Base-by-base conservation (phyloP, 2,329 filamentous ascomycete species). In the Diaporthe australafricana region DNA sequence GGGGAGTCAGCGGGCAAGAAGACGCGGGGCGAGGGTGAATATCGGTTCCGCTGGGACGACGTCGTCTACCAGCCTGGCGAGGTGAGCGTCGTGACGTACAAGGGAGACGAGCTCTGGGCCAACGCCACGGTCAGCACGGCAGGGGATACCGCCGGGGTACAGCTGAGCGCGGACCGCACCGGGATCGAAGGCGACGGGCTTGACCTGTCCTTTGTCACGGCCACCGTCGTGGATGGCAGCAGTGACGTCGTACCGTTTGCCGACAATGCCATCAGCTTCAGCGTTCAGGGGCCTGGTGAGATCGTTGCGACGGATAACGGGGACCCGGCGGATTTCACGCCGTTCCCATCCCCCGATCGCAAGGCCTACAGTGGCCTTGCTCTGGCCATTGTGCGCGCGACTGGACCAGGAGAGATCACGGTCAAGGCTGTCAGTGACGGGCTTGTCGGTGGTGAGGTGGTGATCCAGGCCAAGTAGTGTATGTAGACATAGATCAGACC, bases 221-320 rank as follows among this genome's bases (percentile, higher is more conserved):
- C 85, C 2, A 79, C 80, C 0, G 83, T 89, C 0, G 77, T 84
- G 3, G 87, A 89, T 70, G 76, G 53, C 12, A 75, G 81, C 0
- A 87, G 86, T 1, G 78, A 83, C 52, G 71, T 81, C 0, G 86
- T 88, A 1, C 84, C 85, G 0, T 72, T 75, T 3, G 87, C 87
- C 2, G 77, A 77, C 25, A 79, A 85, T 73, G 74, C 74, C 17
- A 80, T 89, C 50, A 82, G 79, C 0, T 88, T 88, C 73, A 80
- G 82, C 0, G 73, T 87, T 6, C 76, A 77, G 0, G 86, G 84
- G 0, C 80, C 81, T 0, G 87, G 83, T 0, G 78, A 83, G 75
- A 84, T 89, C 53, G 80, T 86, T 1, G 78, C 84, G 0, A 89
- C 87, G 0, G 86, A 89, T 65, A 88, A 88, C 67, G 87, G 87